Conservation (phyloP, 2,329 filamentous ascomycete genomes). For the Botrytis pseudocinerea region DNA sequence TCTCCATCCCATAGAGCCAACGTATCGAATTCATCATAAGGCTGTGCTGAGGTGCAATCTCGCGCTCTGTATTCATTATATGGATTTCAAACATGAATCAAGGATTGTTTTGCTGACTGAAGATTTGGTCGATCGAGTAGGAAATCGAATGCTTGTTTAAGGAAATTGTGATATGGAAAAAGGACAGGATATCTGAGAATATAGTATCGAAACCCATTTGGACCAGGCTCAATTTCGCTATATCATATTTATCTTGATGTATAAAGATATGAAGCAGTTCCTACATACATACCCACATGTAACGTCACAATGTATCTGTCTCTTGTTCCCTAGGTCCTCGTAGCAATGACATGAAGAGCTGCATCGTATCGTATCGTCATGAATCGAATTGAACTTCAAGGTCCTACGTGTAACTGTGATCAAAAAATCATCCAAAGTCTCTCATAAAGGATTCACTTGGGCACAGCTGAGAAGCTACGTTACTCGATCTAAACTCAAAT, state of each 20-base stretch:
- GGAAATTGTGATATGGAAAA: neutral
- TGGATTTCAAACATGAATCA: neutral
- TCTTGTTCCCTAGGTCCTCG: neutral
- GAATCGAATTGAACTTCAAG: neutral
- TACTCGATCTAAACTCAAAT: neutral
- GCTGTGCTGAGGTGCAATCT: neutral
- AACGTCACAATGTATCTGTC: neutral
- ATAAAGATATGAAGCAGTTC: neutral
- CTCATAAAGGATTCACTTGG: neutral
- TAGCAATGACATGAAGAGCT: neutral
- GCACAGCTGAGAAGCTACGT: neutral
- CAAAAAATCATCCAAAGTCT: neutral
- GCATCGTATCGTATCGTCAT: too few relatives aligned
- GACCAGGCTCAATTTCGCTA: neutral
- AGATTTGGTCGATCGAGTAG: neutral
- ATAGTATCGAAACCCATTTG: neutral
- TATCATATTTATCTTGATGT: neutral
- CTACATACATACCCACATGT: neutral
- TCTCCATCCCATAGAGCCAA: neutral
- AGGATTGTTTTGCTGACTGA: neutral
- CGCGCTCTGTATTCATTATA: neutral
- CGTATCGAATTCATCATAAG: neutral
- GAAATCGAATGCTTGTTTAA: neutral
- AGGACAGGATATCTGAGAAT: too few relatives aligned
- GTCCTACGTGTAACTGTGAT: neutral